Conservation (phyloP, 352 stramenopile genomes). For the Globisporangium emineosum region DNA sequence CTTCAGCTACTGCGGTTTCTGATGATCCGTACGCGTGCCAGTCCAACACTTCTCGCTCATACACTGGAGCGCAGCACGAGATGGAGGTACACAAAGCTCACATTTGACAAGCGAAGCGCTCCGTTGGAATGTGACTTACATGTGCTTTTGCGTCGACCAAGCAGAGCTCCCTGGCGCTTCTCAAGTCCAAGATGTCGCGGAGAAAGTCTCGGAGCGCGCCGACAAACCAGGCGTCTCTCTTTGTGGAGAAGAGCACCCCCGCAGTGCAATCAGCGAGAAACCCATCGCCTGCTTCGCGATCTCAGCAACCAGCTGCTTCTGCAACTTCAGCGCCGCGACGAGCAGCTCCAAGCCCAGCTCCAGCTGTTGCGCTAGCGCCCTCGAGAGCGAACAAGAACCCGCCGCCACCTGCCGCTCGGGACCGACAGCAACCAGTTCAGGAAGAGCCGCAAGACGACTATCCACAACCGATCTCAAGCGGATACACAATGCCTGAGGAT, state of each 20-base stretch:
- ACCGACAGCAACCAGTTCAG: conserved; percentile 22
- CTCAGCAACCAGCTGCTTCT: conserved; percentile 16
- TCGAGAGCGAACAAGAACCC: conserved; percentile 20
- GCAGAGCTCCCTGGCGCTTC: conserved; percentile 66
- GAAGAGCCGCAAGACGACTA: conserved; percentile 32
- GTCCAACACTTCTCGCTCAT: conserved; percentile 28
- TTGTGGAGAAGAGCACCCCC: conserved; percentile 48
- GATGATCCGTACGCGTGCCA: conserved; percentile 27
- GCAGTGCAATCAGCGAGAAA: conserved; percentile 23
- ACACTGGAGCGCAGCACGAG: conserved; percentile 28
- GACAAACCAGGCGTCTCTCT: conserved; percentile 66
- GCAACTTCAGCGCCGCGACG: conserved; percentile 7
- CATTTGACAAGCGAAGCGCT: background rate
- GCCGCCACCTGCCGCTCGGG: conserved; percentile 9
- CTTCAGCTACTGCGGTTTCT: conserved; percentile 5
- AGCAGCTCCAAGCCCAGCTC: conserved; percentile 1
- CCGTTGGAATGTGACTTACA: background rate
- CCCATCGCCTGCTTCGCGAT: conserved; percentile 6
- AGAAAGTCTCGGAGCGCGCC: conserved; percentile 67
- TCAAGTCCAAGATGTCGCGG: conserved; percentile 83
- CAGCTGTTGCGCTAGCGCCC: conserved; percentile 16
- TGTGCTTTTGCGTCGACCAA: background rate
- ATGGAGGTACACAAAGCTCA: conserved; percentile 37
- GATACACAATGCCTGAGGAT: conserved; percentile 33
- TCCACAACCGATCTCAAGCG: conserved; percentile 39